Evolutionary conservation across 1,139 yeast genomes (phyloP), one percentile per base, ranked within the genome.

Genomic region (Debaryomycetaceae sp.): DNA sequence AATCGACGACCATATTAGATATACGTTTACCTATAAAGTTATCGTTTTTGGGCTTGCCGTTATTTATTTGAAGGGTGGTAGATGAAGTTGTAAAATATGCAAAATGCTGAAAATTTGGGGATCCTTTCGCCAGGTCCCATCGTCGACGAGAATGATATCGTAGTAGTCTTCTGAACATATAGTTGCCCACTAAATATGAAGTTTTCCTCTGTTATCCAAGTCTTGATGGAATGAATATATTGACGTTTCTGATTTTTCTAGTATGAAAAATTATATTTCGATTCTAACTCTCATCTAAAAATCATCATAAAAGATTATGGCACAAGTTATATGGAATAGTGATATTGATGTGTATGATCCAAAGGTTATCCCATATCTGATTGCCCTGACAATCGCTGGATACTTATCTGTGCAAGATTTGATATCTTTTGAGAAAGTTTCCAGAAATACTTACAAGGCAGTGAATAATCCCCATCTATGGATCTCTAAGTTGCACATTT

Each of bases 261-360:
- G 3, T 8, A 3, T 30, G 17, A 30, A 30, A 30, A 30, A 30
- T 30, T 30, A 30, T 30, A 14, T 30, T 30, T 30, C 9, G 9
- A 15, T 30, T 4, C 17, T 30, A 13, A 8, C 32, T 9, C 8
- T 7, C 8, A n/a, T 30, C 17, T 13, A 9, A n/a, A 24, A n/a
- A 30, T 30, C 3, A 30, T 30, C n/a, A 30, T 9, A 30, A 30
- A 13, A 30, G 19, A 19, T 17, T 19, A 71, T 70, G 76, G 70
- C 78, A 11, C 73, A 67, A 47, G 76, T 72, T 38, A 61, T 71
- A 44, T 72, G 78, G 78, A 72, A 72, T 49, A 50, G 71, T 6
- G 78, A 72, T 51, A 72, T 72, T 34, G 77, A 72, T 46, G 77
- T 70, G 19, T 72, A 72, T 45, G 63, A 72, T 45, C 57, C 64